Evolutionary conservation across 2,329 filamentous ascomycete genomes (phyloP).

Genomic region (Talaromyces verruculosus): DNA sequence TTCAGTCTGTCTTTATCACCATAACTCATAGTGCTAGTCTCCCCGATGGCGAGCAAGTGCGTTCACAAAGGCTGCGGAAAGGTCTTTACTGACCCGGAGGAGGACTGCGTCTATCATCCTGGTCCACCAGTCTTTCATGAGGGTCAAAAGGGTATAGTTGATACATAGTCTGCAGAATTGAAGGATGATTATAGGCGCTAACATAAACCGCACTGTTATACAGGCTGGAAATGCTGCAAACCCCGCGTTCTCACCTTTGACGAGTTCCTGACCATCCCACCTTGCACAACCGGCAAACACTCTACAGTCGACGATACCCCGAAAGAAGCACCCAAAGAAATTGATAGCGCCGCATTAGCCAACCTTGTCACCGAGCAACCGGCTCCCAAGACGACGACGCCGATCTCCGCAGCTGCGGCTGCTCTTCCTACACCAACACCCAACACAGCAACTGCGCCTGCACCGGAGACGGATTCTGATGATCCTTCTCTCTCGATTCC

Average conservation of each 20-base stretch:
- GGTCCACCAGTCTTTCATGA: slow-evolving; percentile 95
- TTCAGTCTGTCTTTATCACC: neutral
- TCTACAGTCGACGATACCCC: slow-evolving; percentile 78
- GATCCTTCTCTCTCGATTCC: slow-evolving; percentile 73
- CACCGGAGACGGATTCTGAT: slow-evolving; percentile 81
- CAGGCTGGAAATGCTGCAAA: slow-evolving; percentile 99
- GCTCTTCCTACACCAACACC: slow-evolving; percentile 27
- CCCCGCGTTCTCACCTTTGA: slow-evolving; percentile 95
- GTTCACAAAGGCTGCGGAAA: slow-evolving; percentile 97
- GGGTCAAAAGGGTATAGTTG: slow-evolving; percentile 82
- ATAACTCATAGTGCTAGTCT: neutral
- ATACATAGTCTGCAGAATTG: slow-evolving; percentile 24
- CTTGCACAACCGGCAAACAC: slow-evolving; percentile 91
- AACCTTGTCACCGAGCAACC: slow-evolving; percentile 26
- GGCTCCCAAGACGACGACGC: slow-evolving; percentile 22
- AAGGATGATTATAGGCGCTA: neutral
- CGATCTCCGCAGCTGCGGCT: slow-evolving; percentile 32
- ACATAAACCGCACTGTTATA: slow-evolving; percentile 12
- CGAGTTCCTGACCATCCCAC: slow-evolving; percentile 89
- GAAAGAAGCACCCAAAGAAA: slow-evolving; percentile 44
- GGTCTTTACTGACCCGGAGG: slow-evolving; percentile 74
- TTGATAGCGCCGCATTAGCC: slow-evolving; percentile 26
- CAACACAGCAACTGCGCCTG: slow-evolving; percentile 32
- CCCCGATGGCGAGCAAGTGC: slow-evolving; percentile 63
- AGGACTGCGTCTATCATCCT: slow-evolving; percentile 87